Evolutionary conservation across 1,284 basidiomycete species (phyloP), one percentile per base, ranked within the genome.

Genomic region (Cryptococcus depauperatus): DNA sequence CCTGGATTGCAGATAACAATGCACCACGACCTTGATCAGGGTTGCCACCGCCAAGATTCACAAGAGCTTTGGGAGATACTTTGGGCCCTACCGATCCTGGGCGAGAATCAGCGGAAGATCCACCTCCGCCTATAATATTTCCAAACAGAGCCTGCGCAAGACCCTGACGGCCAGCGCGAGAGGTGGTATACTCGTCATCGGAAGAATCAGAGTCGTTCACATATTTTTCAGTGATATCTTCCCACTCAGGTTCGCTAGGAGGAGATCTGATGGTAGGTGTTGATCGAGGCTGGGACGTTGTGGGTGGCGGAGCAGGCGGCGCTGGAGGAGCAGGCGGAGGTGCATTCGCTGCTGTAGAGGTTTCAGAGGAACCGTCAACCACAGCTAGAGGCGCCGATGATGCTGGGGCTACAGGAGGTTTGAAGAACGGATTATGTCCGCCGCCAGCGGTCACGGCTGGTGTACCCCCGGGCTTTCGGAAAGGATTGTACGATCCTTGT

Each of bases 181-280:
- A 81, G 53, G 90, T 87, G 53, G 90, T 87, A 54, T 90, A 87
- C 62, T 91, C 89, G 48, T 90, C 87, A 52, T 68, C 65, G 33
- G 55, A 56, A n/a, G 43, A 48, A 56, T 80, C 83, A 54, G 83
- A 81, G 21, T 79, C 77, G 41, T 69, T 65, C 4, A 79, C 77
- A 5, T 82, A 79, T 47, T 82, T 81, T 69, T 92, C 87, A 54
- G 79, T 75, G 35, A 84, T 74, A 14, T 83, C 82, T 47, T 85
- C 89, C 90, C 90, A 93, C 48, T 90, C 89, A 19, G 86, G 75
- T 22, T 75, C 83, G 21, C 80, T 79, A 16, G 83, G 77, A 19
- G 56, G 61, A 8, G 64, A 39, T 26, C 48, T 44, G 35, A 51
- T 44, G n/a, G 51, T 51, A n/a, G 52, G 47, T 35, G 44, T n/a